Conservation (phyloP, 1,284 basidiomycete species). For the Cryptococcus sp. region DNA sequence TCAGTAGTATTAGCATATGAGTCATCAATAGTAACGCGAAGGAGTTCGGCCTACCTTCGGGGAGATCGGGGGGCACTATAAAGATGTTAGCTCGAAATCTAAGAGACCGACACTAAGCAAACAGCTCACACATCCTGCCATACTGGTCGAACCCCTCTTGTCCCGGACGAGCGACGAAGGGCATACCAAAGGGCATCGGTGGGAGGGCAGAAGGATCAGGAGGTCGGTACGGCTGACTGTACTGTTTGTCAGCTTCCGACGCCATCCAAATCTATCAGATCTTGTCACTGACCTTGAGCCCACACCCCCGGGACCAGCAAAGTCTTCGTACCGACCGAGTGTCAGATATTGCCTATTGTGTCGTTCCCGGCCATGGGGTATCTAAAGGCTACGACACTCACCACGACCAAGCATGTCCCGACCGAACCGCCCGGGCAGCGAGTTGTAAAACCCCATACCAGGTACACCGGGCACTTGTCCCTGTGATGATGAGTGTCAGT, state of each 20-base stretch:
- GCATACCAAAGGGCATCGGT: conserved; percentile 39
- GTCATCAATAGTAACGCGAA: background rate
- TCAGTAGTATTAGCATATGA: background rate
- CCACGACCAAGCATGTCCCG: conserved; percentile 35
- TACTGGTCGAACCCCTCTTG: conserved; percentile 44
- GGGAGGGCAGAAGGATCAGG: conserved; percentile 39
- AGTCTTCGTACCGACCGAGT: conserved; percentile 21
- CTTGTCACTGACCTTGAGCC: conserved; percentile 29
- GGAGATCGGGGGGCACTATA: conserved; percentile 36
- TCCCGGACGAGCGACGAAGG: conserved; percentile 41
- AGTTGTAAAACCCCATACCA: conserved; percentile 32
- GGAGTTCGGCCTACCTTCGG: conserved; percentile 28
- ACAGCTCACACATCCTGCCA: conserved; percentile 35
- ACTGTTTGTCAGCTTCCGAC: background rate
- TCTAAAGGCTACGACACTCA: conserved; percentile 4
- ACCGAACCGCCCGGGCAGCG: conserved; percentile 34
- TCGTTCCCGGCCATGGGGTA: background rate
- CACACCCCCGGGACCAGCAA: conserved; percentile 40
- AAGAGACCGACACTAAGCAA: no score
- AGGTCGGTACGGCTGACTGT: conserved; percentile 40
- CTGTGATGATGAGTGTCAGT: no score
- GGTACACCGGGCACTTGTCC: conserved; percentile 31
- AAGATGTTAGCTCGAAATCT: background rate
- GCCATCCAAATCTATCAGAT: background rate
- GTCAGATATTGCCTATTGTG: conserved; percentile 12